These are phyloP conservation scores for Chenopodium suecicum DNA, from an alignment of 148 eudicot genomes.

Conservation along the genomic window DNA sequence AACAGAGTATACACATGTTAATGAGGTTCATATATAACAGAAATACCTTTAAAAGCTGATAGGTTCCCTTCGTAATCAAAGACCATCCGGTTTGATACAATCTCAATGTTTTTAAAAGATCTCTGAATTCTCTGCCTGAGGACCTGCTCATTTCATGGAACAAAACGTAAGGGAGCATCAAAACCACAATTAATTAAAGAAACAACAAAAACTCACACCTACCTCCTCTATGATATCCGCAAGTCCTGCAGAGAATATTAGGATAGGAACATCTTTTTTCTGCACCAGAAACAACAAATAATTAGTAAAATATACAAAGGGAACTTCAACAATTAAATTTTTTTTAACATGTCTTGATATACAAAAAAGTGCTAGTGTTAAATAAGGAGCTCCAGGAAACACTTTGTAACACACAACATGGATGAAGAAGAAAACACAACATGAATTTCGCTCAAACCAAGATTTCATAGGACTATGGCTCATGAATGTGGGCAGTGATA, in stretches of 20 bases:
- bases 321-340: background rate
- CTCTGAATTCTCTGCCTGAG: conserved; percentile 75
- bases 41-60: conserved; percentile 71
- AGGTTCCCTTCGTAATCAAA: conserved; percentile 66
- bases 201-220: conserved; percentile 13
- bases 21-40: conserved; percentile 5
- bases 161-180: conserved; percentile 2
- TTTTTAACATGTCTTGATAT: background rate
- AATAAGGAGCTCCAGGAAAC: background rate
- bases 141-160: conserved; percentile 49
- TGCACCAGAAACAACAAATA: conserved; percentile 35
- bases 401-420: background rate
- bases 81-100: conserved; percentile 89
- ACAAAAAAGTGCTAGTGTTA: background rate
- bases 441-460: no score
- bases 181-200: background rate
- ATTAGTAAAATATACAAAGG: background rate
- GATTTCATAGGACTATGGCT: no score
- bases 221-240: conserved; percentile 98
- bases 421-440: background rate
- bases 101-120: conserved; percentile 71
- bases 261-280: conserved; percentile 78
- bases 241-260: conserved; percentile 93
- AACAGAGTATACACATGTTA: background rate
- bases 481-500: background rate